These are phyloP conservation scores for Pleurotus tuoliensis DNA, from an alignment of 768 basidiomycete species.

Conservation along the genomic window DNA sequence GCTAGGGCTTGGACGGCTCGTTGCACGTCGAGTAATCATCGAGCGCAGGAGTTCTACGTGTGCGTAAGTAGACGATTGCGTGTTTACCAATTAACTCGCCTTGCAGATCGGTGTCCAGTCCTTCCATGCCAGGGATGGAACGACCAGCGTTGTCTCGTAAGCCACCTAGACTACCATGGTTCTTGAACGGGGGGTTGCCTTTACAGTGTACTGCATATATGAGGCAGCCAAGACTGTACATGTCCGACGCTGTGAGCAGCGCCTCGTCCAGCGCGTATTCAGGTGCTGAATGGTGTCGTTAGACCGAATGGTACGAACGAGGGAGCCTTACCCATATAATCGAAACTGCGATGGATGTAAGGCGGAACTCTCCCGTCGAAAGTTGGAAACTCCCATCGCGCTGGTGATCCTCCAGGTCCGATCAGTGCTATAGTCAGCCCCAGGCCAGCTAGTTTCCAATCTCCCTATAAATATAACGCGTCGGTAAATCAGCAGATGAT, in stretches of 20 bases:
- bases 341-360: slow-evolving; percentile 87
- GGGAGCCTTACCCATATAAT: slow-evolving; percentile 81
- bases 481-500: not conserved
- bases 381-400: slow-evolving; percentile 88
- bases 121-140: slow-evolving; percentile 56
- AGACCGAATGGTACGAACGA: not conserved
- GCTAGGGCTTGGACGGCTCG: slow-evolving; percentile 69
- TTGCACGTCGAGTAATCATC: slow-evolving; percentile 77
- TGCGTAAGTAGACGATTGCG: not conserved
- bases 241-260: slow-evolving; percentile 83
- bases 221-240: slow-evolving; percentile 89
- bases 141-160: slow-evolving; percentile 69
- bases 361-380: slow-evolving; percentile 77
- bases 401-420: slow-evolving; percentile 62
- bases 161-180: slow-evolving; percentile 68
- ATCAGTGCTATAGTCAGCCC: slow-evolving; percentile 80
- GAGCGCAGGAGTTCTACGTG: slow-evolving; percentile 68
- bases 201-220: slow-evolving; percentile 91
- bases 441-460: slow-evolving; percentile 95
- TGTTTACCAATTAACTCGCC: slow-evolving; percentile 33
- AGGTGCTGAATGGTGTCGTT: slow-evolving; percentile 54
- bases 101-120: slow-evolving; percentile 70
- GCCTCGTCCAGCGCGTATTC: slow-evolving; percentile 93
- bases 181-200: slow-evolving; percentile 83
- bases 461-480: slow-evolving; percentile 54